Evolutionary conservation across 257 asterid species (phyloP), one percentile per base, ranked within the genome.

Genomic region (Lycium ferocissimum): DNA sequence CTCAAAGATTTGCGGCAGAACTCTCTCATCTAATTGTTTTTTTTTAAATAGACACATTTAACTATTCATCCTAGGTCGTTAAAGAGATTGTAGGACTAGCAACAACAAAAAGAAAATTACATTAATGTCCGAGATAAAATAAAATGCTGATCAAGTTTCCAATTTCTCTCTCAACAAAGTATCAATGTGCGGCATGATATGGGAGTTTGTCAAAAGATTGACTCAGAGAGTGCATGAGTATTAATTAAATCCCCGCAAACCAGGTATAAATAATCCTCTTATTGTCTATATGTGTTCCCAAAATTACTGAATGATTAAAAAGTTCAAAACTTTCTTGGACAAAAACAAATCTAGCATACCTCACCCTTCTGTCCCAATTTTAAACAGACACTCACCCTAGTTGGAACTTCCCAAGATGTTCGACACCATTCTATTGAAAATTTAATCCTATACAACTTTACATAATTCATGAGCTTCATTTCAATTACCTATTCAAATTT

Each of bases 131-230:
- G 12, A 73, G 40, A 20, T 49, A 49, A 12, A 73, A 20, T 47
- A n/a, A 73, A 73, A 73, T 11, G 35, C 61, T 20, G 43, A 47
- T 73, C 59, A 73, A 22, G 43, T 20, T 73, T 20, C 38, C 61
- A 73, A 47, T 10, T 73, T 47, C 11, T 20, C 80, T 45, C 38
- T 71, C 38, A 20, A 20, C 58, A 26, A 45, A 45, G 58, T n/a
- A 73, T n/a, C 3, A 0, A 75, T 49, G 22, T 12, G 61, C 45
- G 20, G 61, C 2, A 75, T 22, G 13, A 13, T 13, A n/a, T 3
- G 37, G 80, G 80, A 43, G 80, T 17, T 73, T 72, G n/a, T 45
- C 11, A 73, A 73, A 45, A 73, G 59, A 49, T n/a, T 10, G 59
- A 0, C 40, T 45, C 40, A 45, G 59, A 45, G 80, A 45, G 45